Evolutionary conservation across 2,329 filamentous ascomycete species (phyloP).

Genomic region (Trichoderma sp.): DNA sequence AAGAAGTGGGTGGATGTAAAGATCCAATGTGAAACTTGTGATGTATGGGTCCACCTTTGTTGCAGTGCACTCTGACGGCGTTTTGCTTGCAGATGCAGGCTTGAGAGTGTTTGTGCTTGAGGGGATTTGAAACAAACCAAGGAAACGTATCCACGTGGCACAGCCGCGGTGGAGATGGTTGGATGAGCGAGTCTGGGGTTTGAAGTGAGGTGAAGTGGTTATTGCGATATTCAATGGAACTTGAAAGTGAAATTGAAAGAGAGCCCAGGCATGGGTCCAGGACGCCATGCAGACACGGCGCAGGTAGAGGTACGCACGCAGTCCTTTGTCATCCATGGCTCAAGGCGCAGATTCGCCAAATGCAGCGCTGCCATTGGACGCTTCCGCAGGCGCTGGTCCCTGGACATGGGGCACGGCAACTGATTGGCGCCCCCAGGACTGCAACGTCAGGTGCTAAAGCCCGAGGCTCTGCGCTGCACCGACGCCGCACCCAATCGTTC

Average conservation of each 20-base stretch:
- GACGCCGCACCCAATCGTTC: neutral
- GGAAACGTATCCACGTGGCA: neutral
- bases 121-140: neutral
- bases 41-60: neutral
- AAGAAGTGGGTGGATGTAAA: neutral
- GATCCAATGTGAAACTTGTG: neutral
- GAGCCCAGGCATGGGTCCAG: too few species aligned
- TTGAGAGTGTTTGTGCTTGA: neutral
- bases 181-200: neutral
- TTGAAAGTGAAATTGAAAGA: neutral
- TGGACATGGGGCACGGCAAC: neutral
- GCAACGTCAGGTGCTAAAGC: neutral
- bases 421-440: neutral
- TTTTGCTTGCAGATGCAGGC: neutral
- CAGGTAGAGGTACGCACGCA: neutral
- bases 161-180: slow-evolving; percentile 5
- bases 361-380: neutral
- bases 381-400: neutral
- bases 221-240: neutral
- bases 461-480: neutral
- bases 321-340: neutral
- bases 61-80: neutral
- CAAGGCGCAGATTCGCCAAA: neutral
- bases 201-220: neutral
- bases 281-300: neutral